Evolutionary conservation across 2,329 filamentous ascomycete species (phyloP), one percentile per base, ranked within the genome.

Genomic region (Berkeleyomyces basicola): DNA sequence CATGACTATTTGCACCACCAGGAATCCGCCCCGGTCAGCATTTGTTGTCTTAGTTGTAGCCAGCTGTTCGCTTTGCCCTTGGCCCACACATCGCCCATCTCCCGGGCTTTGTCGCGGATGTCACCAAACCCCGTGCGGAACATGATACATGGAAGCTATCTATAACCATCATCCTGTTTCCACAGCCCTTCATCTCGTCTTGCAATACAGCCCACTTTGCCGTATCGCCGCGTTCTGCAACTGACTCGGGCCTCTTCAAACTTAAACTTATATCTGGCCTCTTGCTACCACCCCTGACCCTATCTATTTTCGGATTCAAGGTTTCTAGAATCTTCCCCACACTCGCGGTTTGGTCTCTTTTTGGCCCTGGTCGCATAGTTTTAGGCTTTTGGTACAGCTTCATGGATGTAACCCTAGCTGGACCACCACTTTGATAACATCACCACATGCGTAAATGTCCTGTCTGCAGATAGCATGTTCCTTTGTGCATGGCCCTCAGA

Each of bases 191-290:
- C 10, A 44, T 9, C 42, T 14, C 42, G n/a, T 44, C 42, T 14
- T 11, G 3, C n/a, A 43, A 23, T 33, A n/a, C 11, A 23, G 51
- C 36, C 36, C 6, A 40, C 31, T 2, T 16, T 47, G n/a, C 44
- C n/a, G 44, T 14, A 7, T 40, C 46, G 23, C 60, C 36, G 49
- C 7, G 16, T 14, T 16, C 47, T 46, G 33, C 33, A 63, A 47
- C 58, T 59, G 51, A 55, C 37, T 59, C 23, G 46, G 16, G 57
- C 57, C 40, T 42, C 31, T 16, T 10, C 49, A 42, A 42, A 39
- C 44, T 44, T 63, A 40, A 60, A 60, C 47, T 39, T 60, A 60
- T 63, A 63, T 63, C 57, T 63, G 62, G 49, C 62, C 62, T 63
- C 10, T 63, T 60, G 47, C 39, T 14, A 2, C 7, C 6, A 60